Evolutionary conservation across 1,139 yeast genomes (phyloP), one percentile per base, ranked within the genome.

Genomic region (Hemisphaericaspora lyxosophila): DNA sequence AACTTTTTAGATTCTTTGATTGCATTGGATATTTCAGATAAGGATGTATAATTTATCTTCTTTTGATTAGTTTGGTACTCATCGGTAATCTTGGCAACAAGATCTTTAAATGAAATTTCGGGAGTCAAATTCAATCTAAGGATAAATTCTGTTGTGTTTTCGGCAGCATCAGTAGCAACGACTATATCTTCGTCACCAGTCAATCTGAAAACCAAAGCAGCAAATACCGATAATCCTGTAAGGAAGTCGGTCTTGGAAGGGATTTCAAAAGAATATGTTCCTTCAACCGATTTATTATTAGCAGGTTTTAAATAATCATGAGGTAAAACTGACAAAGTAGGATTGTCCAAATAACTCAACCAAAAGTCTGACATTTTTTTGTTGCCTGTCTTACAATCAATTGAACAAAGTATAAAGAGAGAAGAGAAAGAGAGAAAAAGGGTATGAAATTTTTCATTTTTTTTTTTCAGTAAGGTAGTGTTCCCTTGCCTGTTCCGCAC

Each of bases 121-220:
- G 85, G 78, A 38, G 76, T 69, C 44, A 88, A 65, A 26, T 67
- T 67, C 36, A 85, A 66, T 53, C 96, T 72, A 31, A 87, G 59
- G 19, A 86, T 80, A 47, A 80, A 78, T 46, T 68, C 82, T 43
- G 60, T 58, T 20, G 56, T 55, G 7, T 57, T 53, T 17, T 67
- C 61, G 31, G 62, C 57, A 12, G 71, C 60, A 43, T 80, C 81
- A 1, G 94, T 79, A 19, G 95, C 88, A 45, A 92, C 65, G n/a
- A 85, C 82, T 38, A 92, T 81, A 54, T 92, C 97, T 47, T 89
- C 97, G 56, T 92, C 97, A 19, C 97, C 97, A 4, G 97, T 85
- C 39, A 87, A 70, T 56, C 97, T 75, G 61, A 77, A 83, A 27
- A 87, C 73, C 41, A 92, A 70, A 2, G 84, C 78, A 19, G 84